Conservation (phyloP, 208 protist species). For the Lotmaria passim region DNA sequence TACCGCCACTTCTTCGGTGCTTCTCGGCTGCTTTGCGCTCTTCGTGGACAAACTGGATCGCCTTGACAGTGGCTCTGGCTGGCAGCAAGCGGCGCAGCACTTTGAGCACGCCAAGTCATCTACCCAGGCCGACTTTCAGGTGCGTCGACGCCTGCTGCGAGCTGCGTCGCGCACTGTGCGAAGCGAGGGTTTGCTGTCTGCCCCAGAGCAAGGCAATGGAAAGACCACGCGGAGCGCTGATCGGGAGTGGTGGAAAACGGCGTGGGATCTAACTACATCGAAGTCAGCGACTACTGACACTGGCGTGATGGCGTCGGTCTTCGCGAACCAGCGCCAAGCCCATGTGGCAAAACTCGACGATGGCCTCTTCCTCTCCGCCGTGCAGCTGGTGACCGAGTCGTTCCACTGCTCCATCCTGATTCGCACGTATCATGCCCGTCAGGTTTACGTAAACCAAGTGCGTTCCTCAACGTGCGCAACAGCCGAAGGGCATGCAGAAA, state of each 20-base stretch:
- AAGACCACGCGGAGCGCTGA: background rate
- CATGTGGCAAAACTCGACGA: conserved; percentile 34
- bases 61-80: conserved; percentile 13
- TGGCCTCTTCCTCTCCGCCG: conserved; percentile 27
- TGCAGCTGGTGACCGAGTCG: conserved; percentile 23
- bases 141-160: conserved; percentile 19
- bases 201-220: background rate
- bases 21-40: conserved; percentile 33
- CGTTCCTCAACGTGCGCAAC: background rate
- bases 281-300: conserved; percentile 1
- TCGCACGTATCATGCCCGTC: conserved; percentile 3
- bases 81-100: conserved; percentile 7
- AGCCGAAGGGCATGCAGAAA: background rate
- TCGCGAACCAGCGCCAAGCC: background rate
- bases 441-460: background rate
- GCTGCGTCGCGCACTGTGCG: conserved; percentile 16
- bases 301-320: background rate
- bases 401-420: conserved; percentile 19
- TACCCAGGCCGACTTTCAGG: conserved; percentile 9
- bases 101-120: conserved; percentile 3
- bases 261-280: conserved; percentile 12
- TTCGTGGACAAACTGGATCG: conserved; percentile 26
- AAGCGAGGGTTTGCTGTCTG: background rate
- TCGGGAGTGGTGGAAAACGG: conserved; percentile 21
- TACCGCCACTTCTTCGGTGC: conserved; percentile 26